Base-by-base conservation (phyloP, 2,329 filamentous ascomycete species). In the Hypoxylon sp. region DNA sequence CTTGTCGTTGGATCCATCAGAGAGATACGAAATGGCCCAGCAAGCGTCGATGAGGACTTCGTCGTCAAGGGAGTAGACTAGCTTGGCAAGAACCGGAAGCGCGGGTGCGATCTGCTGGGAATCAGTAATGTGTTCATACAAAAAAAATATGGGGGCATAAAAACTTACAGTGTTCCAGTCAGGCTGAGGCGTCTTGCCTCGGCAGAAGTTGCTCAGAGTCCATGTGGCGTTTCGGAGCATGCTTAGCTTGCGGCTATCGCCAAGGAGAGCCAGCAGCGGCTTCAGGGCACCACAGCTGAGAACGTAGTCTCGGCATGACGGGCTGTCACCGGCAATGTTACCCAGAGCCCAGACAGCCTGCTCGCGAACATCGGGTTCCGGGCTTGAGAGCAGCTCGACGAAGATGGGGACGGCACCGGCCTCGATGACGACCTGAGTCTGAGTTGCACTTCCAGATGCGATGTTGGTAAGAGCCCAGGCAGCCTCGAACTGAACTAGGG, bases 401-500 rank as follows among this genome's bases (percentile, higher is more conserved):
- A 99, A 99, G 81, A 99, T 99, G 63, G 96, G 96, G 46, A 99
- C 96, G 72, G 96, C 96, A 75, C 96, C 96, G 70, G 96, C 95
- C 83, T 98, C 95, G 77, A 99, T 99, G 74, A 99, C 96, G 58
- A 98, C 96, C 83, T 99, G 96, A 70, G 96, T 99, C 85, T 99
- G 96, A 75, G 93, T 92, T 67, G 96, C 96, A 66, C 95, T 98
- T 70, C 96, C 96, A 54, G 95, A 98, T 69, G 96, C 96, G 82
- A 99, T 99, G 86, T 99, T 99, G 86, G 96, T 99, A 79, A 99
- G 86, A 71, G 96, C 96, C 96, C 96, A 99, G 47, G 96, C 96
- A 77, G 96, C 96, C 87, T 99, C 96, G 80, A 99, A 99, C 83
- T 99, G 96, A 62, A 99, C 96, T 53, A 99, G 89, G 35, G 96